Percentiles rank a stretch among this genome's conserved stretches.
These are phyloP conservation scores for Plasmopara viticola DNA, from an alignment of 352 stramenopile species.

Conservation along the genomic window DNA sequence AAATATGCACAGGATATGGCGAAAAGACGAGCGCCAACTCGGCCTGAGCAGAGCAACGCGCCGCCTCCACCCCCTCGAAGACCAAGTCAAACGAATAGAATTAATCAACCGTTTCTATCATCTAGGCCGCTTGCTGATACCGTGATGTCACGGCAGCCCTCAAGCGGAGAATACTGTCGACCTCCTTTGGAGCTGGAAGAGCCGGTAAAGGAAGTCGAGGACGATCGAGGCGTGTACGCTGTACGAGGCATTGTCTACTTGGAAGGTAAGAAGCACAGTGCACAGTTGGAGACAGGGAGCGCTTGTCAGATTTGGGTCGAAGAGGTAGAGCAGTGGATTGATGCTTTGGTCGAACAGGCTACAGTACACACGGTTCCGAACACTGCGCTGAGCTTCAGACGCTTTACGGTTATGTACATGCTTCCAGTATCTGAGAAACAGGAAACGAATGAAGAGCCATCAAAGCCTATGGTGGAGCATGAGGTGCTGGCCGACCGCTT, in stretches of 20 bases:
- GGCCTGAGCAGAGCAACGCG: background rate
- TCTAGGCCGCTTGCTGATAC: background rate
- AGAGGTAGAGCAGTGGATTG: conserved; percentile 62
- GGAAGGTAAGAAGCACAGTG: conserved; percentile 71
- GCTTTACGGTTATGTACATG: conserved; percentile 68
- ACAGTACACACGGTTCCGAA: conserved; percentile 59
- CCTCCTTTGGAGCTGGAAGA: conserved; percentile 8
- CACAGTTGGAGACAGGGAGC: conserved; percentile 59
- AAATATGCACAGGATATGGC: conserved; percentile 58
- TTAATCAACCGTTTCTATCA: conserved; percentile 1
- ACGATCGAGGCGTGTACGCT: conserved; percentile 66
- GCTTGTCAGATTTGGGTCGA: conserved; percentile 82
- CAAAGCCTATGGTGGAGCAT: conserved; percentile 36
- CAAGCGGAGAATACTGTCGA: conserved; percentile 7
- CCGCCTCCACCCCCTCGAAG: conserved; percentile 33
- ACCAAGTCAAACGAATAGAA: conserved; percentile 1
- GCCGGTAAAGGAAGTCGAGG: conserved; percentile 32
- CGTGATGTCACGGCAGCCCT: background rate
- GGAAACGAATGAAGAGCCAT: conserved; percentile 5
- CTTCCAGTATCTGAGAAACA: conserved; percentile 14
- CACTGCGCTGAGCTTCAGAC: conserved; percentile 52
- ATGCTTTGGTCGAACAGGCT: conserved; percentile 61
- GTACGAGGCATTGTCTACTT: conserved; percentile 69
- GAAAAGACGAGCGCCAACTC: conserved; percentile 8
- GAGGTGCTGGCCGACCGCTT: conserved; percentile 54